Evolutionary conservation across 1,284 basidiomycete genomes (phyloP), one percentile per base, ranked within the genome.

Genomic region (Phellinidium pouzarii): DNA sequence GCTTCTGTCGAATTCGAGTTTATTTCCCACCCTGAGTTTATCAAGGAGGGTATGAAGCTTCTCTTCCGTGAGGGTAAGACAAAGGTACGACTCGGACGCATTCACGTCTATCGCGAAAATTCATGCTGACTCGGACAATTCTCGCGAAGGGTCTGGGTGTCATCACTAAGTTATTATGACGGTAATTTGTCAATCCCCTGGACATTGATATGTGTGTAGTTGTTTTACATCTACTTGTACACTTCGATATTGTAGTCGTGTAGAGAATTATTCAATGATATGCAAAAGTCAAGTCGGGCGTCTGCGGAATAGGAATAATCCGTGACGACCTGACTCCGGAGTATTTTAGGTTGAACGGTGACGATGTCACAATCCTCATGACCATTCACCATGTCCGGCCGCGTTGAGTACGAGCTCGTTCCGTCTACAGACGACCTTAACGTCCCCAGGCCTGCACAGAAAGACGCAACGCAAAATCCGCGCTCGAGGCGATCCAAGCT

Each of bases 1-100:
- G 87, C 91, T 3, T 91, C 84, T 2, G 91, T 96, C 11, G 80
- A 82, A 25, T 96, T 97, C 61, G 91, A 94, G 67, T 93, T 94
- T 62, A 87, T 93, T 57, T 85, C 87, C 8, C 87, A 87, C 52
- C 88, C 91, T 1, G 94, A 96, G 71, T 94, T 83, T 65, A 75
- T 96, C 61, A 94, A 93, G 66, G 84, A 85, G 60, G 94, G 94
- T 6, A 91, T 92, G 82, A 90, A 94, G 66, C 75, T 96, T 26
- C 69, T 96, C 14, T 91, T 95, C 66, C 77, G 94, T 45, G 94
- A 96, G 68, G 93, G 92, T 4, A 92, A 91, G 72, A 94, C 92
- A 1, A 95, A 94, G 75, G 91, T 87, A 49, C 20, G 68, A 50
- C 23, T 46, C 38, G 48, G 8, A 2, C n/a, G 7, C 7, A 14